Evolutionary conservation across 1,284 basidiomycete genomes (phyloP), one percentile per base, ranked within the genome.

Genomic region (Dichomitus squalens): DNA sequence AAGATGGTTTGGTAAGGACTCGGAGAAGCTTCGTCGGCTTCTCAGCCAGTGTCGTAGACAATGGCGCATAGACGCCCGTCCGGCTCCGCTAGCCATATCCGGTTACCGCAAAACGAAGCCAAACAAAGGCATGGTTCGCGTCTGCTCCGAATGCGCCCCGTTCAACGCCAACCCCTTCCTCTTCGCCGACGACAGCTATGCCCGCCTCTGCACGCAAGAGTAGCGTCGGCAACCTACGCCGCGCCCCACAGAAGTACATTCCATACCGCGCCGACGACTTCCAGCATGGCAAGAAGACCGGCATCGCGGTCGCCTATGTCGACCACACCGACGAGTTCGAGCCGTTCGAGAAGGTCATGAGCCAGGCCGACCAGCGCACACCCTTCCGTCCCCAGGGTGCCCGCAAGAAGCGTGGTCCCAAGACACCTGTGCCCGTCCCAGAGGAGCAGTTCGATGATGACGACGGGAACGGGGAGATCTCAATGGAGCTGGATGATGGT

Each of bases 261-360:
- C 90, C 90, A 0, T 92, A 87, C 66, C 81, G 86, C 48, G 88
- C 85, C 9, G 87, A 91, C 66, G 85, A 92, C 64, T 81, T 83
- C 18, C 80, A 81, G 44, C 87, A 85, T 56, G 90, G 90, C 16
- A 90, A 88, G 79, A 88, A 85, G 69, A 92, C 89, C 0, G 90
- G 90, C 3, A 78, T 90, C 52, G 76, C 80, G 2, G 83, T 92
- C 16, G 79, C 73, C 27, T 82, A 86, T 69, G 84, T 92, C 49
- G 83, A 86, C 50, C 83, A 84, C 60, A 86, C 87, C 14, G 90
- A 94, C 68, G 95, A 93, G 9, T 93, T 92, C 70, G 93, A 96
- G 72, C 86, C 86, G 11, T 90, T 93, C 66, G 85, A 87, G 55
- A 83, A 86, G 63, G 79, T 94, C 66, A 84, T 95, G 61, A 76